These are phyloP conservation scores for Podaxis carcinomalis DNA, from an alignment of 768 basidiomycete species.

Conservation along the genomic window DNA sequence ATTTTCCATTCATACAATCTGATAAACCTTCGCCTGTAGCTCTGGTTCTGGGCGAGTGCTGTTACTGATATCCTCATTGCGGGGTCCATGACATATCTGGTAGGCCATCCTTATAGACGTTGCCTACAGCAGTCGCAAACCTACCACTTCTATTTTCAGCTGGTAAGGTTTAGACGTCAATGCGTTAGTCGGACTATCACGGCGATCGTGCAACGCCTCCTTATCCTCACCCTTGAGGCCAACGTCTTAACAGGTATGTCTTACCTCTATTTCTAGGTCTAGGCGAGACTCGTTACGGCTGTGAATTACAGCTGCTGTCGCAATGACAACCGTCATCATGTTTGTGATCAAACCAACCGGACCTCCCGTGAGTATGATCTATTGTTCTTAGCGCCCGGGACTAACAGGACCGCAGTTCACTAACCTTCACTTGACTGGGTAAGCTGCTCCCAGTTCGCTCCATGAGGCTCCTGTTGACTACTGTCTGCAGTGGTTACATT, in stretches of 20 bases:
- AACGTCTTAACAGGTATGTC: neutral
- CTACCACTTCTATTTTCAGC: neutral
- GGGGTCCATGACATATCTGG: slow-evolving; percentile 2
- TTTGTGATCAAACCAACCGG: neutral
- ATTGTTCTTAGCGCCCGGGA: neutral
- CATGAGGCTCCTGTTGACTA: too few relatives aligned
- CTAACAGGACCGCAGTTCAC: neutral
- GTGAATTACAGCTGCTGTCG: neutral
- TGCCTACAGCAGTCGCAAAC: neutral
- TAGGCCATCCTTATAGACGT: neutral
- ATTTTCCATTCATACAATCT: too few relatives aligned
- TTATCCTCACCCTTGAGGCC: neutral
- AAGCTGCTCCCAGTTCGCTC: neutral
- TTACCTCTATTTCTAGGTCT: neutral
- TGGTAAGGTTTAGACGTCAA: neutral
- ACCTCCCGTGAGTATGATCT: slow-evolving; percentile 5
- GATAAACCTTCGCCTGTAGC: neutral
- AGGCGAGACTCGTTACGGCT: too few relatives aligned
- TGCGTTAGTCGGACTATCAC: neutral
- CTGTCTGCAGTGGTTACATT: neutral
- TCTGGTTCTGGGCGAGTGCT: neutral
- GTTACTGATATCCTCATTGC: neutral
- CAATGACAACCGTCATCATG: neutral
- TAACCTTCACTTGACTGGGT: neutral
- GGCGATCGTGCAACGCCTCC: neutral